A percentile compares a stretch with the other conserved stretches of the same genome.
Evolutionary conservation across 768 basidiomycete species (phyloP).

Genomic region (Amanita brunnescens): DNA sequence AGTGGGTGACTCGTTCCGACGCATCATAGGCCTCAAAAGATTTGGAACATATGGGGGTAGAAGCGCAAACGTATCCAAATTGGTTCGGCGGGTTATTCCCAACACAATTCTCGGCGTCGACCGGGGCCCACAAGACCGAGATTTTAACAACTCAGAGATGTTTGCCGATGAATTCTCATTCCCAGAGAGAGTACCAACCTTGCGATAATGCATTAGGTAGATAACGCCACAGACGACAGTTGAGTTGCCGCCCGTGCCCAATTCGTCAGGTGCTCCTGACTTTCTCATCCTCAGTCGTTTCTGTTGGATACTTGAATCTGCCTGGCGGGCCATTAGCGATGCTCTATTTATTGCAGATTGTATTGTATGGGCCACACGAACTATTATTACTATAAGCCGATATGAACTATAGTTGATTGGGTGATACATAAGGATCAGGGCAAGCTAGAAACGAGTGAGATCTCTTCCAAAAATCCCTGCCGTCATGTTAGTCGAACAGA

Average conservation of each 20-base stretch:
- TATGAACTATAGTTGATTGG: background rate
- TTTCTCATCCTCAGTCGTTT: background rate
- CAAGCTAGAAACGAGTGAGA: slow-evolving; percentile 53
- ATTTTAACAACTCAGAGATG: background rate
- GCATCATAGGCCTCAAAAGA: slow-evolving; percentile 50
- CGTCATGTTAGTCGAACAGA: slow-evolving; percentile 5
- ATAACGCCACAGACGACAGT: too few species aligned
- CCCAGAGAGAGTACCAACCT: too few species aligned
- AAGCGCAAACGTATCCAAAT: slow-evolving; percentile 37
- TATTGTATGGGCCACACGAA: background rate
- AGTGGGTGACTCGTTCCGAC: slow-evolving; percentile 44
- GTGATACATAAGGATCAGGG: background rate
- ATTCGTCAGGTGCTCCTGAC: too few species aligned
- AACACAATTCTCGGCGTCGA: slow-evolving; percentile 25
- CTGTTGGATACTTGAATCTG: background rate
- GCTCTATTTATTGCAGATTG: too few species aligned
- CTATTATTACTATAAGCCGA: background rate
- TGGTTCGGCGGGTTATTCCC: slow-evolving; percentile 40
- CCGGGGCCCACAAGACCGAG: background rate
- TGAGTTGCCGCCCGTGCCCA: too few species aligned
- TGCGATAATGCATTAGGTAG: too few species aligned
- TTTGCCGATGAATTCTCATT: background rate
- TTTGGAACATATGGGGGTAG: slow-evolving; percentile 36
- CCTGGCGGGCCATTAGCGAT: too few species aligned
- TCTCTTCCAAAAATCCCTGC: slow-evolving; percentile 73